Base-by-base conservation (phyloP, 2,329 filamentous ascomycete species). In the Cercospora zeae-maydis region DNA sequence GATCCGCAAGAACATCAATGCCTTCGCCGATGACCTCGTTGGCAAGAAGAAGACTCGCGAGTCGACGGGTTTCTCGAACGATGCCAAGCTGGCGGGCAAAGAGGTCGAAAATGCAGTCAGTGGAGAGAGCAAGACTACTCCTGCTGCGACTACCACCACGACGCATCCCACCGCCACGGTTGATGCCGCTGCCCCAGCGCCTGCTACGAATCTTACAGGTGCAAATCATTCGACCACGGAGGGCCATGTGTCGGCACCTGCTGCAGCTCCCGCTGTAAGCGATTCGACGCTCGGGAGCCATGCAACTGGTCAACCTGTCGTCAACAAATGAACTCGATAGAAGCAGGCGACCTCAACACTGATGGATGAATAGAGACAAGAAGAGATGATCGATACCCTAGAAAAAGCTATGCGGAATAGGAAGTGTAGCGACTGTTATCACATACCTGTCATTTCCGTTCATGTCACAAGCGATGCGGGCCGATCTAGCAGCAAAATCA, bases 1-100 rank as follows among this genome's bases (percentile, higher is more conserved):
- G 47, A 62, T 71, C 14, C 67, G 71, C 42, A 66, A 71, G 39
- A 72, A 73, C 63, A 63, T 72, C 62, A 73, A 73, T 63, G 57
- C 62, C 34, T 72, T 69, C 61, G 66, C 68, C 59, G 71, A 73
- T 62, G 67, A 69, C 31, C 57, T 73, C 4, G 34, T 67, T 1
- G 62, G 63, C 27, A 55, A 57, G 36, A 67, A 63, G 56, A 69
- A 66, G 60, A 63, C 61, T 6, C 61, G 65, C 52, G 58, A 64
- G 4, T 64, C 64, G 37, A 62, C 64, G 6, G 68, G 66, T 21
- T 59, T 65, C 19, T 61, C 64, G 33, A 53, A 55, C 2, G 64
- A 69, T 37, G 67, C 67, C 37, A 70, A 70, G 36, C 55, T 63
- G 21, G 63, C 63, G 2, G 70, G 67, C 36, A 64, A 62, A 10